phyloP scores from a whole-genome alignment of 495 filamentous ascomycete species.

The Penicillium alfredii region DNA sequence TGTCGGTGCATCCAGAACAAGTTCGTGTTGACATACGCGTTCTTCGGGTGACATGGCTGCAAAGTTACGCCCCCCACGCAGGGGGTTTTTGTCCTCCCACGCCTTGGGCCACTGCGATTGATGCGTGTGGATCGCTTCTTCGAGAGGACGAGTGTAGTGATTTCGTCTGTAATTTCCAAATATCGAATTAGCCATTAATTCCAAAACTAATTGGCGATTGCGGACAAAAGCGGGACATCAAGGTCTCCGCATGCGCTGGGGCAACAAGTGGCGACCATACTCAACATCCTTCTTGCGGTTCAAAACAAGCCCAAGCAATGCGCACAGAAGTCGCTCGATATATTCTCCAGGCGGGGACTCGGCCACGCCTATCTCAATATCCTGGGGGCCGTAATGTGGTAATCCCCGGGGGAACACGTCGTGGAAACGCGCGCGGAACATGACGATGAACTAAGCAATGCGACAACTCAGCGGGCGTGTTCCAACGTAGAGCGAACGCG shows the following conservation, averaged over 20 bases:
- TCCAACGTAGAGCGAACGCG: slow-evolving; percentile 24
- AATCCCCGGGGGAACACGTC: slow-evolving; percentile 83
- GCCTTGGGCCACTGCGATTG: slow-evolving; percentile 80
- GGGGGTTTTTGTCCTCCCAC: slow-evolving; percentile 82
- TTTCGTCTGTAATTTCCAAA: slow-evolving; percentile 24
- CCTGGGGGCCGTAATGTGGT: slow-evolving; percentile 86
- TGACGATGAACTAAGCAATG: slow-evolving; percentile 80
- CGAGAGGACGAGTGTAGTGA: slow-evolving; percentile 86
- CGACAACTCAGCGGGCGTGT: slow-evolving; percentile 36
- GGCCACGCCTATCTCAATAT: slow-evolving; percentile 80
- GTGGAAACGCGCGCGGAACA: slow-evolving; percentile 90
- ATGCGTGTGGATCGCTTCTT: slow-evolving; percentile 85
- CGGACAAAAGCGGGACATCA: slow-evolving; percentile 7
- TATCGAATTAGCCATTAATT: slow-evolving; percentile 10
- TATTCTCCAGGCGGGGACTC: slow-evolving; percentile 73
- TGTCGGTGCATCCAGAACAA: too few relatives aligned
- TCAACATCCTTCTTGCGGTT: slow-evolving; percentile 98
- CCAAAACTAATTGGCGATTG: slow-evolving; percentile 7
- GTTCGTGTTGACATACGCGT: slow-evolving; percentile 57
- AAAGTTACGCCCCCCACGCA: slow-evolving; percentile 73
- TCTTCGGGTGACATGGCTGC: slow-evolving; percentile 69
- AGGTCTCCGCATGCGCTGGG: slow-evolving; percentile 8
- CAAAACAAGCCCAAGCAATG: slow-evolving; percentile 76
- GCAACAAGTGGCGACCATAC: slow-evolving; percentile 53
- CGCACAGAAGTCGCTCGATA: slow-evolving; percentile 83